A percentile compares a stretch with the other conserved stretches of the same genome.
Conservation (phyloP, 1,284 basidiomycete species). For the Microbotryum silenes-acaulis region DNA sequence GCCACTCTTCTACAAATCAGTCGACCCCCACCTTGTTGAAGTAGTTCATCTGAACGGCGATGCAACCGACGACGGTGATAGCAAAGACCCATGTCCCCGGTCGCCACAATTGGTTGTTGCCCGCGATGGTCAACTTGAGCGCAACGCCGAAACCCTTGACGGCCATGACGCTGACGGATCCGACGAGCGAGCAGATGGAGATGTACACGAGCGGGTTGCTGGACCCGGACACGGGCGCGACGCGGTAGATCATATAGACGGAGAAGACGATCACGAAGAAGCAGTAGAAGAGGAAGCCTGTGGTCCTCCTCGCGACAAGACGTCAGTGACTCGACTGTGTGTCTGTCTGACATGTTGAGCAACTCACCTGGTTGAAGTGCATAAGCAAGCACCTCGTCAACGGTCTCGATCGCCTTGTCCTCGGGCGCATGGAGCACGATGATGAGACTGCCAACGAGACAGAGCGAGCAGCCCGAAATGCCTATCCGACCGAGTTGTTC, state of each 20-base stretch:
- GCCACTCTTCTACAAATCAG: background rate
- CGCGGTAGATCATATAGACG: constrained; percentile 75
- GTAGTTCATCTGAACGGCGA: constrained; percentile 84
- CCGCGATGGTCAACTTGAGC: constrained; percentile 85
- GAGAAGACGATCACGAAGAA: constrained; percentile 73
- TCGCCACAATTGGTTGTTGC: constrained; percentile 93
- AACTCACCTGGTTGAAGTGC: constrained; percentile 75
- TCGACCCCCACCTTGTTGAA: constrained; percentile 65
- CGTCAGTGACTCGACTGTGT: background rate
- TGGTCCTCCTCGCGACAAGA: constrained; percentile 7
- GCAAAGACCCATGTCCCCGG: constrained; percentile 92
- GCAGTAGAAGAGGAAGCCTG: constrained; percentile 84
- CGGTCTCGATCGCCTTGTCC: constrained; percentile 86
- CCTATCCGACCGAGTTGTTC: constrained; percentile 93
- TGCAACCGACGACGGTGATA: constrained; percentile 73
- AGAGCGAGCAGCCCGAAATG: constrained; percentile 82
- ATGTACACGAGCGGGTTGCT: constrained; percentile 86
- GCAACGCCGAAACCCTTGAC: constrained; percentile 96
- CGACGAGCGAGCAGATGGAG: constrained; percentile 84
- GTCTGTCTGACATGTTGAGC: background rate
- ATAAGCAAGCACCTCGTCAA: constrained; percentile 86
- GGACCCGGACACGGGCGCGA: constrained; percentile 81
- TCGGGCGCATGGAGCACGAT: constrained; percentile 95
- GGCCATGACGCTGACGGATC: constrained; percentile 83
- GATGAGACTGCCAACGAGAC: constrained; percentile 80